Base-by-base conservation (phyloP, 192 early-diverging fungal species). In the Chytriomyces hyalinus region DNA sequence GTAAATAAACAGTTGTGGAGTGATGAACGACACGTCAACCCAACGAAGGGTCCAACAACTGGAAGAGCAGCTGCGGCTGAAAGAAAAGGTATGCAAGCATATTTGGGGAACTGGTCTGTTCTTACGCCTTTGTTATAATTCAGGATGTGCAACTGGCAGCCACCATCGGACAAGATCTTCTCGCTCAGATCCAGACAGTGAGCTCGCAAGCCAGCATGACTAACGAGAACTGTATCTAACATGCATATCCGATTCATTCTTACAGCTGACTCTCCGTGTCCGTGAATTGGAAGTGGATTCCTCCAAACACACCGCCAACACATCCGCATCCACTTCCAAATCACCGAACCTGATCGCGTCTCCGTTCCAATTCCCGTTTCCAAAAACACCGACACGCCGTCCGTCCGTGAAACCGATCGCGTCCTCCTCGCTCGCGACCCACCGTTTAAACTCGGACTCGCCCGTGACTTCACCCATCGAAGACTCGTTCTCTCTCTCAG, bases 151-250 rank as follows among this genome's bases (percentile, higher is more conserved):
- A 73, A 45, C 43, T 76, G 36, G 80, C 80, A 13, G 83, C 80
- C 46, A 81, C 80, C 5, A 73, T 77, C 26, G 80, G 83, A 11
- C 77, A 84, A 66, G 59, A 70, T 22, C 74, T 81, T 17, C 67
- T 84, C 28, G 17, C 50, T 43, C 74, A 84, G 49, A 61, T 77
- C 49, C 73, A 76, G 66, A 9, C 13, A 65, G 74, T 80, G n/a
- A 78, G 48, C 26, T 20, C 15, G 15, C 13, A 57, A 57, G 53
- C 20, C 15, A 13, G 53, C 13, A 57, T 57, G 36, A 36, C 36
- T 36, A 2, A 36, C 36, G 36, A 36, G 4, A 36, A 36, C 36
- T 36, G 36, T 36, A 36, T 36, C 36, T 36, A 36, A 36, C 36
- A 36, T 36, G 36, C 36, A 36, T 36, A 36, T 4, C 36, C 36